Conservation (phyloP, 352 stramenopile genomes). For the Pythium vanterpoolii region DNA sequence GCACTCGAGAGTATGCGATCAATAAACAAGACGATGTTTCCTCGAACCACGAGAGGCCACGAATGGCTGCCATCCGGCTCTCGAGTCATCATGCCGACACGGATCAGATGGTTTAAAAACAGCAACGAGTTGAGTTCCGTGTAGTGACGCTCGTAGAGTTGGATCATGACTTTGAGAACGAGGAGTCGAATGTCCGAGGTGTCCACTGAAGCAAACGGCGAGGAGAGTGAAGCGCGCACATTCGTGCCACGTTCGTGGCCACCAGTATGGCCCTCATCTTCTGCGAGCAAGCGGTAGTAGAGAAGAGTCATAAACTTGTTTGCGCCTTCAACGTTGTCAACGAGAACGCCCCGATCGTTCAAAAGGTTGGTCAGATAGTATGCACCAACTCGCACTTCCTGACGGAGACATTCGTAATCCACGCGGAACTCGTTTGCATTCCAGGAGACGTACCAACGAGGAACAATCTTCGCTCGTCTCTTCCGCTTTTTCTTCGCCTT, state of each 20-base stretch:
- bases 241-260: constrained; percentile 4
- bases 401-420: constrained; percentile 68
- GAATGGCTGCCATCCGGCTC: constrained; percentile 38
- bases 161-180: constrained; percentile 86
- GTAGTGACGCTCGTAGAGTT: constrained; percentile 81
- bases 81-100: constrained; percentile 70
- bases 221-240: constrained; percentile 25
- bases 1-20: constrained; percentile 79
- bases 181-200: constrained; percentile 74
- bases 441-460: constrained; percentile 82
- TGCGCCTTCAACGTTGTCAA: constrained; percentile 73
- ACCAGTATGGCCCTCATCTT: constrained; percentile 34
- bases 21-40: constrained; percentile 82
- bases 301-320: constrained; percentile 86
- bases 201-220: constrained; percentile 36
- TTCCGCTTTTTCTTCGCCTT: constrained; percentile 66
- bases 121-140: constrained; percentile 68
- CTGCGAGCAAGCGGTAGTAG: constrained; percentile 79
- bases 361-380: constrained; percentile 84
- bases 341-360: constrained; percentile 72
- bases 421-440: constrained; percentile 85
- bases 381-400: constrained; percentile 77
- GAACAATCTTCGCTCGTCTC: constrained; percentile 60
- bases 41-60: constrained; percentile 75
- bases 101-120: constrained; percentile 82